Base-by-base conservation (phyloP, 2,329 filamentous ascomycete species). In the Aspergillus sp. region DNA sequence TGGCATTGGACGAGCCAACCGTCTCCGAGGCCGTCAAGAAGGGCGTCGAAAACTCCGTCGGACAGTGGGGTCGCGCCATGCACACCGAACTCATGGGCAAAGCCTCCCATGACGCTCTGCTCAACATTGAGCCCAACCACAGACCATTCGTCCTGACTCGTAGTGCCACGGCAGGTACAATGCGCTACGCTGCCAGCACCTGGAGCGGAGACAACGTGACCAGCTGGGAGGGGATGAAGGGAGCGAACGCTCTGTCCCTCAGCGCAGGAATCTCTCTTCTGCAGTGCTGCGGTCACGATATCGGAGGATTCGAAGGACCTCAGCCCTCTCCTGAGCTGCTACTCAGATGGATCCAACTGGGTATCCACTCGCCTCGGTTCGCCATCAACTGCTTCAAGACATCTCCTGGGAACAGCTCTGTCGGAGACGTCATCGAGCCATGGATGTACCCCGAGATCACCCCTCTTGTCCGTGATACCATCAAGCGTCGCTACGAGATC, bases 341-440 rank as follows among this genome's bases (percentile, higher is more conserved):
- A 0, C 83, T 91, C 2, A 85, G 89, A 30, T 92, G 89, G 89
- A 81, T 91, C 12, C 89, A 91, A 69, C 81, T 90, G 2, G 89
- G 89, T 5, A 84, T 87, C 61, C 85, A 91, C 75, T 89, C 87
- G 1, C 83, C 87, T 0, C 85, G 89, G 0, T 91, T 91, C 67
- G 87, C 89, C 10, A 91, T 91, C 78, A 91, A 91, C 74, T 91
- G 89, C 74, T 91, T 89, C 83, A 91, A 91, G 77, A 91, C 89
- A 0, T 85, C 83, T 0, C 82, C 84, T 0, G 78, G 83, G 0
- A 86, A 91, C 73, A 91, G 87, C 67, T 80, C 80, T 0, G 81
- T 90, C 23, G 89, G 89, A 7, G 89, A 90, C 38, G 88, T 91
- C 0, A 91, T 91, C 60, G 89, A 91, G 76, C 89, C 89, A 0